A percentile compares a stretch with the other conserved stretches of the same genome.
phyloP scores from a whole-genome alignment of 2,329 filamentous ascomycete genomes.

The Talaromyces islandicus region DNA sequence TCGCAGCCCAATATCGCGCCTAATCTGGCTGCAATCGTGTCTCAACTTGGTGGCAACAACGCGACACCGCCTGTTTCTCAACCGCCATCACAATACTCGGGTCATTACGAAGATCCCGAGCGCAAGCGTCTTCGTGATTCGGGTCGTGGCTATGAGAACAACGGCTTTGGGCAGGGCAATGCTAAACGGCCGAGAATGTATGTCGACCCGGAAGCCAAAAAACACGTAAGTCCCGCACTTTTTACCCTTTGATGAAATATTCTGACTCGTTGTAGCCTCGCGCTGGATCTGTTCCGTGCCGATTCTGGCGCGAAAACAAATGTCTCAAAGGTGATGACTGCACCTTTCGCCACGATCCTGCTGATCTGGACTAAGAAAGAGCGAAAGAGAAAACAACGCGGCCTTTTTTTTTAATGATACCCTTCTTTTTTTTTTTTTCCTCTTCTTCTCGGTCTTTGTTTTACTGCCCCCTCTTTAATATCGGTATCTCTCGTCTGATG shows the following conservation, averaged over 20 bases:
- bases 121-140: constrained; percentile 34
- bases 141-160: constrained; percentile 24
- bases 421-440: background rate
- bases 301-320: constrained; percentile 49
- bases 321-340: constrained; percentile 49
- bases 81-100: constrained; percentile 12
- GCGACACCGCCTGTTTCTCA: constrained; percentile 18
- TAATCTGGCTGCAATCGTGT: constrained; percentile 30
- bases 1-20: constrained; percentile 24
- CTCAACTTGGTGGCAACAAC: constrained; percentile 23
- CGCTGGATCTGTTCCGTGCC: constrained; percentile 42
- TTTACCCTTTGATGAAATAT: background rate
- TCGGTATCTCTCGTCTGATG: background rate
- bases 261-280: constrained; percentile 27
- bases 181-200: constrained; percentile 24
- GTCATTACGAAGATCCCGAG: constrained; percentile 34
- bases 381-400: background rate
- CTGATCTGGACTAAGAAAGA: constrained; percentile 9
- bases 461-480: background rate
- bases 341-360: constrained; percentile 43
- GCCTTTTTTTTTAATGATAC: background rate
- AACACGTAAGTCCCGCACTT: constrained; percentile 25
- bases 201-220: constrained; percentile 25
- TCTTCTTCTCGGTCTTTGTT: background rate
- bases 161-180: constrained; percentile 20